These are phyloP conservation scores for Herpetospermum pedunculosum DNA, from an alignment of 306 rosid genomes.

Conservation along the genomic window DNA sequence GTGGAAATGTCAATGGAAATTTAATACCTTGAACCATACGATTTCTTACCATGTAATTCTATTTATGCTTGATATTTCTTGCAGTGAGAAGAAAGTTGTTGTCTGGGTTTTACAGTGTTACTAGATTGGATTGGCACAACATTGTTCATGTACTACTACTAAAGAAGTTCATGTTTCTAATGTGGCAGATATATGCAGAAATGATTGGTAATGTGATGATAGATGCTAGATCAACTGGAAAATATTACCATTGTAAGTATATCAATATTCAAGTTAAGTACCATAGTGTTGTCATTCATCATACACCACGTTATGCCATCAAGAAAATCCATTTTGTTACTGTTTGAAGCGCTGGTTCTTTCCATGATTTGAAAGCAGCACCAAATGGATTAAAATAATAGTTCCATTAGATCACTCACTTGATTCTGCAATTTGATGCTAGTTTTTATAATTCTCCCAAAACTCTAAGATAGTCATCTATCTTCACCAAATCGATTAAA, in stretches of 20 bases:
- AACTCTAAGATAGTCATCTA: neutral
- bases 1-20: no score
- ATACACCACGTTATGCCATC: neutral
- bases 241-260: slow-evolving; percentile 90
- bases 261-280: neutral
- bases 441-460: neutral
- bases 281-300: neutral
- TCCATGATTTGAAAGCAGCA: neutral
- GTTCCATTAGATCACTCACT: neutral
- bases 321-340: neutral
- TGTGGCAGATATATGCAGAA: slow-evolving; percentile 86
- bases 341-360: neutral
- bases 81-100: neutral
- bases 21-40: neutral
- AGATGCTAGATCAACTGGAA: slow-evolving; percentile 98
- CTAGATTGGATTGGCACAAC: neutral
- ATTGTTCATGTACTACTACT: neutral
- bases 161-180: neutral
- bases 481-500: neutral
- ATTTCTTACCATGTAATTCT: neutral
- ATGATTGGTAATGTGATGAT: slow-evolving; percentile 98
- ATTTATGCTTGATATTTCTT: neutral
- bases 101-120: neutral
- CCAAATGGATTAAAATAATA: neutral
- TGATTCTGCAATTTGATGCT: neutral